Evolutionary conservation across 805 yeast genomes (phyloP).

Genomic region (Candida sonorensis): DNA sequence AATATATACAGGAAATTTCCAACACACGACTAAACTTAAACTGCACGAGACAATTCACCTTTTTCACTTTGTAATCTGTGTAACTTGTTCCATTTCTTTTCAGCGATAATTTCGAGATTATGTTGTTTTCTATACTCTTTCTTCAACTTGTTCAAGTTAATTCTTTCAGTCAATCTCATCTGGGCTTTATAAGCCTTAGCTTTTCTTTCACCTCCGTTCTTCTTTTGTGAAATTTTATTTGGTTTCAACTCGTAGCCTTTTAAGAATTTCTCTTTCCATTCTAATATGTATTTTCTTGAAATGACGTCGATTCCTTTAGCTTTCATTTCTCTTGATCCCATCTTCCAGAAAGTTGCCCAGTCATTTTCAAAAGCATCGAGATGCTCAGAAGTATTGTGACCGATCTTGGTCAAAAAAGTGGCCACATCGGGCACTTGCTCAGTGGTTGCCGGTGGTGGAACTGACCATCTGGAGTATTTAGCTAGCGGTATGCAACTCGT

Average conservation of each 20-base stretch:
- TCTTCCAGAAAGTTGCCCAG: conserved; percentile 61
- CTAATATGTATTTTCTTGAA: conserved; percentile 64
- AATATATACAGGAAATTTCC: no score
- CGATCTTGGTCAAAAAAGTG: conserved; percentile 70
- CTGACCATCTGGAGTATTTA: conserved; percentile 1
- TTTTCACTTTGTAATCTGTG: conserved; percentile 8
- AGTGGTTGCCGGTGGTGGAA: conserved; percentile 43
- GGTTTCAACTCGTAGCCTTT: conserved; percentile 47
- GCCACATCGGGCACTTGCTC: conserved; percentile 57
- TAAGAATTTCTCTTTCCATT: conserved; percentile 64
- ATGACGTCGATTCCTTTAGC: conserved; percentile 69
- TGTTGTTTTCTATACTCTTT: conserved; percentile 18
- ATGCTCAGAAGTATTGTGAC: conserved; percentile 66
- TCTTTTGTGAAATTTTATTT: conserved; percentile 54
- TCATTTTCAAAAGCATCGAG: conserved; percentile 59
- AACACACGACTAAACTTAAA: not conserved
- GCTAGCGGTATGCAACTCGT: not conserved
- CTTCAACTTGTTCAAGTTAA: conserved; percentile 26
- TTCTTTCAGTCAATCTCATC: conserved; percentile 48
- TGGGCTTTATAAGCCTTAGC: conserved; percentile 60
- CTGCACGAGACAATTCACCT: not conserved
- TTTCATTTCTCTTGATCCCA: conserved; percentile 53
- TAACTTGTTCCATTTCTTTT: conserved; percentile 18
- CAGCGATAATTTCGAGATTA: conserved; percentile 9
- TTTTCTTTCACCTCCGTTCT: conserved; percentile 86